Conservation (phyloP, 805 yeast species). For the Saturnispora sanitii region DNA sequence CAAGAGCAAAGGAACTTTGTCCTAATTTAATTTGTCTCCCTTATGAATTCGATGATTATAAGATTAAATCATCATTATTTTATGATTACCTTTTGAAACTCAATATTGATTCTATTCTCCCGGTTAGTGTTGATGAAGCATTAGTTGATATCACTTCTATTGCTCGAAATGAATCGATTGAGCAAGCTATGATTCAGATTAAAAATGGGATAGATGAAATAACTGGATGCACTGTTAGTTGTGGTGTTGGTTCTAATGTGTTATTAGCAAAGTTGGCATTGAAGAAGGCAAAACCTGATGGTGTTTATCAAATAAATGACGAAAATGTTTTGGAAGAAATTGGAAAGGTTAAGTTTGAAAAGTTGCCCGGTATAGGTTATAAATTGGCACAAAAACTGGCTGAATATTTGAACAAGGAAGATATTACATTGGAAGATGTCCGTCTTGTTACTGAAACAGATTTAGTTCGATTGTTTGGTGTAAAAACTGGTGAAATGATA, state of each 20-base stretch:
- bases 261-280: slow-evolving; percentile 70
- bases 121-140: slow-evolving; percentile 90
- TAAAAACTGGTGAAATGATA: slow-evolving; percentile 58
- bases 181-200: slow-evolving; percentile 27
- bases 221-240: slow-evolving; percentile 62
- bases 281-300: slow-evolving; percentile 72
- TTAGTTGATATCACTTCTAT: slow-evolving; percentile 49
- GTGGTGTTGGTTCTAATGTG: slow-evolving; percentile 70
- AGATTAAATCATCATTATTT: slow-evolving; percentile 49
- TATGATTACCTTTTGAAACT: slow-evolving; percentile 47
- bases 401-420: slow-evolving; percentile 12
- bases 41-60: slow-evolving; percentile 70
- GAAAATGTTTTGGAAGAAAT: slow-evolving; percentile 23
- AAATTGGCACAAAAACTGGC: slow-evolving; percentile 39
- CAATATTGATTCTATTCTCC: slow-evolving; percentile 47
- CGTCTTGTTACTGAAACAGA: slow-evolving; percentile 25
- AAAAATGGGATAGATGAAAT: slow-evolving; percentile 31
- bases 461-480: slow-evolving; percentile 48
- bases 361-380: slow-evolving; percentile 57
- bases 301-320: slow-evolving; percentile 33
- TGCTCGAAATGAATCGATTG: slow-evolving; percentile 14
- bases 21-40: slow-evolving; percentile 51
- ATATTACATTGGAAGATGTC: slow-evolving; percentile 32
- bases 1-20: slow-evolving; percentile 52
- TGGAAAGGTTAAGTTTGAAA: slow-evolving; percentile 29